phyloP scores from a whole-genome alignment of 1,284 basidiomycete genomes.

The Pseudozyma pruni region DNA sequence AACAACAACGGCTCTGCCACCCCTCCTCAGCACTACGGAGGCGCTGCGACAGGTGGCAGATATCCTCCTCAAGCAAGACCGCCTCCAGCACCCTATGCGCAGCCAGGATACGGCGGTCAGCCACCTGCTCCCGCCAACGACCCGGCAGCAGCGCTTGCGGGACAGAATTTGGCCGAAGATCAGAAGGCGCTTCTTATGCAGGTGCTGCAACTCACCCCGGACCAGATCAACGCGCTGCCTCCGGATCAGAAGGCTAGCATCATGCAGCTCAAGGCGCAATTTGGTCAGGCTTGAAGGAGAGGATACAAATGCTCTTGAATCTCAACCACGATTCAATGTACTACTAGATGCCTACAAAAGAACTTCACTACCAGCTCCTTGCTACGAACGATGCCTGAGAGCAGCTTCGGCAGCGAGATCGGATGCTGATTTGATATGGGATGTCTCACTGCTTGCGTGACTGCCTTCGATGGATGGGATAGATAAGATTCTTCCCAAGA shows the following conservation, averaged over 20 bases:
- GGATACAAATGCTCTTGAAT: background rate
- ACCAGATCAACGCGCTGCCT: conserved; percentile 86
- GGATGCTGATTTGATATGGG: too few species aligned
- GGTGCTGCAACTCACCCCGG: conserved; percentile 83
- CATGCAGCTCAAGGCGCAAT: conserved; percentile 72
- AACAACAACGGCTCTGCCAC: conserved; percentile 33
- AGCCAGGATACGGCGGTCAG: conserved; percentile 22
- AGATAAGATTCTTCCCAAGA: too few species aligned
- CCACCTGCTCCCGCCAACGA: conserved; percentile 33
- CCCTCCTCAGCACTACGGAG: conserved; percentile 41
- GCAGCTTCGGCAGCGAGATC: too few species aligned
- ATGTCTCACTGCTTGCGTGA: too few species aligned
- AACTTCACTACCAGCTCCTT: too few species aligned
- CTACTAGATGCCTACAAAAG: too few species aligned
- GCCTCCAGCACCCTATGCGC: conserved; percentile 28
- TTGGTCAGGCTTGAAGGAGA: conserved; percentile 56
- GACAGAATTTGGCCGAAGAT: conserved; percentile 57
- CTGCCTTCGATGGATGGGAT: too few species aligned
- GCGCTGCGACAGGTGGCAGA: conserved; percentile 9
- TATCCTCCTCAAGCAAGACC: conserved; percentile 25
- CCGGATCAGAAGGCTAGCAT: conserved; percentile 86
- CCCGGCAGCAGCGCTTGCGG: conserved; percentile 40
- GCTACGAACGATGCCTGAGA: too few species aligned
- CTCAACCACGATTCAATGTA: background rate
- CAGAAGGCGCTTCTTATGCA: conserved; percentile 70